Conservation (phyloP, 2,329 filamentous ascomycete species). For the Herpomyces periplanetae region DNA sequence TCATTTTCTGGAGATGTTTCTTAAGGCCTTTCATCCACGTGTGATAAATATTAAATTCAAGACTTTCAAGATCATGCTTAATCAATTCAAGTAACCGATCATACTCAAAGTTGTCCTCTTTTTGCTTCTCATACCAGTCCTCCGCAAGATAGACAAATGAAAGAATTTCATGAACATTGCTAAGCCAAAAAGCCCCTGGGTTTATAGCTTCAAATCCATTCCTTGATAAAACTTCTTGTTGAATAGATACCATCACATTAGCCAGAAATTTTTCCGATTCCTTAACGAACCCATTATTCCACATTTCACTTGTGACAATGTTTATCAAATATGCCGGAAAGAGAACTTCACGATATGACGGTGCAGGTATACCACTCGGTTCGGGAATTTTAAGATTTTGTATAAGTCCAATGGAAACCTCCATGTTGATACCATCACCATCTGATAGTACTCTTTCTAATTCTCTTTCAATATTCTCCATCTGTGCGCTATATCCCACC, state of each 20-base stretch:
- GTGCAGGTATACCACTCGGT: conserved; percentile 34
- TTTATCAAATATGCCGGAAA: conserved; percentile 98
- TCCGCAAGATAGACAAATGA: conserved; percentile 96
- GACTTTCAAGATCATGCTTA: conserved; percentile 86
- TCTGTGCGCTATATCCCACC: conserved; percentile 33
- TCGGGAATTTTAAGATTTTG: conserved; percentile 81
- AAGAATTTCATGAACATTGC: conserved; percentile 96
- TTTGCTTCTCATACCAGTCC: conserved; percentile 97
- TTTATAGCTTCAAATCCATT: conserved; percentile 91
- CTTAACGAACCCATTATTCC: conserved; percentile 99
- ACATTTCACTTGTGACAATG: conserved; percentile 95
- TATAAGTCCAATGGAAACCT: conserved; percentile 83
- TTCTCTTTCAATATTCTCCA: conserved; percentile 77
- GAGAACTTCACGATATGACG: conserved; percentile 87
- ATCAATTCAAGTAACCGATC: conserved; percentile 89
- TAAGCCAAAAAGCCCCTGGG: conserved; percentile 89
- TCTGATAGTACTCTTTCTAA: conserved; percentile 72
- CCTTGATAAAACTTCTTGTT: conserved; percentile 96
- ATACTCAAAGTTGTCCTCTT: conserved; percentile 97
- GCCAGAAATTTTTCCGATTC: conserved; percentile 93
- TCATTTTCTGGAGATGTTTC: conserved; percentile 98
- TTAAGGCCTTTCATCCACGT: conserved; percentile 99
- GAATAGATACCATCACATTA: conserved; percentile 97
- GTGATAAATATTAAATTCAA: conserved; percentile 99
- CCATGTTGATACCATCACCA: conserved; percentile 79